Evolutionary conservation across 225 moss, liverwort and hornwort genomes (phyloP).

Genomic region (Anthoceros angustus): DNA sequence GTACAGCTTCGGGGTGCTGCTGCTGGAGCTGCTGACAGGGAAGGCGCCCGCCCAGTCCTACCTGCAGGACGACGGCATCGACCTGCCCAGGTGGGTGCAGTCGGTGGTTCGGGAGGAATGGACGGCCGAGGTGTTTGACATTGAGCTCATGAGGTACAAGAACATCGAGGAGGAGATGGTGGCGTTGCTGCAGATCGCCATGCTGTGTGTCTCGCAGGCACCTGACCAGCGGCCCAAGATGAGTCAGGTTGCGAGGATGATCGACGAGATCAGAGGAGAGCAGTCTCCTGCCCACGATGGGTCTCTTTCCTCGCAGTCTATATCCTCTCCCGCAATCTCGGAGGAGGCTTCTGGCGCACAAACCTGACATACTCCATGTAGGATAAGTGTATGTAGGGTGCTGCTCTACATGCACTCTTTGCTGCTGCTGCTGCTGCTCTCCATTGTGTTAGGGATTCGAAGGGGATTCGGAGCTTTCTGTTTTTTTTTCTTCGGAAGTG

Average conservation of each 20-base stretch:
- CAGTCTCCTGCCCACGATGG: neutral
- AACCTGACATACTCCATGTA: no score
- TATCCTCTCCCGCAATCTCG: neutral
- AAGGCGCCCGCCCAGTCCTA: conserved; percentile 41
- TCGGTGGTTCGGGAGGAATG: conserved; percentile 67
- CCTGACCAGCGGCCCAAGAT: conserved; percentile 53
- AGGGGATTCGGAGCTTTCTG: no score
- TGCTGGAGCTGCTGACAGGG: conserved; percentile 61
- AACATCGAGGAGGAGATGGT: conserved; percentile 66
- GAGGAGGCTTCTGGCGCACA: neutral
- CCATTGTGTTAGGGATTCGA: no score
- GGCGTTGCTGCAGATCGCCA: conserved; percentile 43
- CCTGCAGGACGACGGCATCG: conserved; percentile 41
- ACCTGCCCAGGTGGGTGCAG: conserved; percentile 63
- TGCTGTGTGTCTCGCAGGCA: conserved; percentile 41
- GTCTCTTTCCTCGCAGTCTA: neutral
- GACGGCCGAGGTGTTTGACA: conserved; percentile 61
- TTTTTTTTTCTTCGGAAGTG: no score
- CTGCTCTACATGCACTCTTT: no score
- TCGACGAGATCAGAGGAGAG: conserved; percentile 19
- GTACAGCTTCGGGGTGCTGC: conserved; percentile 59
- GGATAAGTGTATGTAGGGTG: no score
- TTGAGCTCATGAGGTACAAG: conserved; percentile 36
- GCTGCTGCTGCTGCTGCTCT: no score
- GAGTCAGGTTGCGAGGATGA: conserved; percentile 30